phyloP scores from a whole-genome alignment of 345 rosid species.

The Salix suchowensis region DNA sequence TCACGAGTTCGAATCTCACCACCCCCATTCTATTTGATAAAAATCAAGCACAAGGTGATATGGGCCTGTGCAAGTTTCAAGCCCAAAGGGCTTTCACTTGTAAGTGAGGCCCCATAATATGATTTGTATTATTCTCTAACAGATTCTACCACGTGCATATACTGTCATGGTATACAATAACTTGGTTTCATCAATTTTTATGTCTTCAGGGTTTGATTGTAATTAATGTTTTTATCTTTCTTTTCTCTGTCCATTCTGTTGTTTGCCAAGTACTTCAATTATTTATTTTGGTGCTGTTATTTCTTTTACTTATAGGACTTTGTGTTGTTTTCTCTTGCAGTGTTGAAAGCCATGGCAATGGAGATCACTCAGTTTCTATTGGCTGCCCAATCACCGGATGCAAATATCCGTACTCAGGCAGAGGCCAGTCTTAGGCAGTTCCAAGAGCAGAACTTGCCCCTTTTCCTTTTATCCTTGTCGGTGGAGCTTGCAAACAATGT shows the following conservation, averaged over 20 bases:
- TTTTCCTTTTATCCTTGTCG: constrained; percentile 62
- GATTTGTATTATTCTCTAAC: too few species aligned
- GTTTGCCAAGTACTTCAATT: neutral
- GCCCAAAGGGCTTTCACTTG: too few species aligned
- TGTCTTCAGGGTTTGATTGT: neutral
- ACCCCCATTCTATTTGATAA: too few species aligned
- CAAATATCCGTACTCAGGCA: constrained; percentile 71
- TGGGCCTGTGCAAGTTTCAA: too few species aligned
- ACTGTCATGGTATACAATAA: neutral
- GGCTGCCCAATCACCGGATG: constrained; percentile 79
- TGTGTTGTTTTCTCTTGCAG: constrained; percentile 14
- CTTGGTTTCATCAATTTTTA: neutral
- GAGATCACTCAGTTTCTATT: constrained; percentile 77
- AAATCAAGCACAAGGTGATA: too few species aligned
- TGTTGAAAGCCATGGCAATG: constrained; percentile 59
- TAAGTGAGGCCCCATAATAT: too few species aligned
- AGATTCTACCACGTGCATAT: neutral
- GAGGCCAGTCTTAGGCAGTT: constrained; percentile 65
- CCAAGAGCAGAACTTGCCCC: constrained; percentile 80
- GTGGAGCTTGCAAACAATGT: constrained; percentile 76
- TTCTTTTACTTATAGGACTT: neutral
- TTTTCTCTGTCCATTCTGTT: neutral
- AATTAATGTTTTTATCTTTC: neutral
- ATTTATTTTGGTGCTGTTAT: neutral
- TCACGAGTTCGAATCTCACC: too few species aligned